Conservation (phyloP, 306 rosid species). For the Cajanus cajan region DNA sequence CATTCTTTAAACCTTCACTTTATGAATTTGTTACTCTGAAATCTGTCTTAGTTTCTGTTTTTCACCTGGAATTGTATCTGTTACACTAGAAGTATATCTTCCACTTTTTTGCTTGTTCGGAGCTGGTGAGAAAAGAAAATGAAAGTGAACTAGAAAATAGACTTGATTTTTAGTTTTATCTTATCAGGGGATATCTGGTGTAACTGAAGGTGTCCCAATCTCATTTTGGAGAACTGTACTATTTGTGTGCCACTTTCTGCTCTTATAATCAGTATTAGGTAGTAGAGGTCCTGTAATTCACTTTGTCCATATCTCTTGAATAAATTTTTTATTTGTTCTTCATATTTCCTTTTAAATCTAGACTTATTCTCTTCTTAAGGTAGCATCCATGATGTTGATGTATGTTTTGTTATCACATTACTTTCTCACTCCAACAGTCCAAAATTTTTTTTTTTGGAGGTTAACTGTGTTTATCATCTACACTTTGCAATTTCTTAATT, state of each 20-base stretch:
- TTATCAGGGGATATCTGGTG: not conserved
- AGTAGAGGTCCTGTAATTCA: not conserved
- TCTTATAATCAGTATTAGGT: not conserved
- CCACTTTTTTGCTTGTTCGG: not conserved
- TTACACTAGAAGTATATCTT: not conserved
- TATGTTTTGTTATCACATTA: not conserved
- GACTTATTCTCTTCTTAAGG: constrained; percentile 4
- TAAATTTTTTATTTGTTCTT: not conserved
- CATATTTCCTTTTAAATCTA: not conserved
- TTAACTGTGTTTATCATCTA: not conserved
- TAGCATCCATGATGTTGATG: not conserved
- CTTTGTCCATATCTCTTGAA: not conserved
- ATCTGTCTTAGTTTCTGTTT: not conserved
- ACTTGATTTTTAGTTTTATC: constrained; percentile 13
- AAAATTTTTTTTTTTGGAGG: not conserved
- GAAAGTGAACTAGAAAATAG: not conserved
- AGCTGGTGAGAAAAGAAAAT: constrained; percentile 3
- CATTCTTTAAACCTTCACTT: not conserved
- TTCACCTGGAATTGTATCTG: not conserved
- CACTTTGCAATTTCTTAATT: constrained; percentile 17
- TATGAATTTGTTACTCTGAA: not conserved
- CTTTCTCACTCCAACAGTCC: not conserved
- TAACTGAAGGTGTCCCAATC: constrained; percentile 10
- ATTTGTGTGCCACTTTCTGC: not conserved
- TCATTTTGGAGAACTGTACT: not conserved